A percentile compares a stretch with the other conserved stretches of the same genome.
phyloP scores from a whole-genome alignment of 139 green algal species.

The Astrephomene gubernaculifera region DNA sequence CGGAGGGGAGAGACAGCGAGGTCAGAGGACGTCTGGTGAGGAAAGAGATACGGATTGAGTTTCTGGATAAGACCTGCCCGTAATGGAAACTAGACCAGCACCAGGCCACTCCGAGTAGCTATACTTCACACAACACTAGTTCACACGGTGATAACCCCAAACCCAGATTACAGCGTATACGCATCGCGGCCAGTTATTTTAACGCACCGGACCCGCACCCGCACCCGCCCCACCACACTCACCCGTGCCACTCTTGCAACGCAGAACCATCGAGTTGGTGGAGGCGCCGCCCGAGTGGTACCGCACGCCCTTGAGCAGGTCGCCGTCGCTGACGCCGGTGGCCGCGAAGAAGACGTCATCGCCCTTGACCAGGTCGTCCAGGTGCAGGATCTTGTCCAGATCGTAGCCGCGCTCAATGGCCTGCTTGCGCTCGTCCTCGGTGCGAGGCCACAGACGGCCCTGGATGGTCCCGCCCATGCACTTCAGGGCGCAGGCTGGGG shows the following conservation, averaged over 20 bases:
- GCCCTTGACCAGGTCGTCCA: conserved; percentile 40
- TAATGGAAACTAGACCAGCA: too few relatives aligned
- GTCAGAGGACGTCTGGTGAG: background rate
- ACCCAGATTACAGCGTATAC: too few relatives aligned
- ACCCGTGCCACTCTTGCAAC: conserved; percentile 75
- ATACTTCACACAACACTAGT: too few relatives aligned
- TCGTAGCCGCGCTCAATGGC: conserved; percentile 57
- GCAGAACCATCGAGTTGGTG: conserved; percentile 88
- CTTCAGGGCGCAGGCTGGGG: conserved; percentile 65
- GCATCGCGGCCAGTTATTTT: too few relatives aligned
- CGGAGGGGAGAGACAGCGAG: background rate
- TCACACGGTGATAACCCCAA: too few relatives aligned
- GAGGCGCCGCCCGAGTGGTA: conserved; percentile 75
- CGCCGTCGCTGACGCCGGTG: conserved; percentile 84
- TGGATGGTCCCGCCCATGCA: conserved; percentile 84
- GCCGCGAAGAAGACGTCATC: conserved; percentile 87
- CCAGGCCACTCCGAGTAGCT: too few relatives aligned
- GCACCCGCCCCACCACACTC: background rate
- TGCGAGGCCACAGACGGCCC: conserved; percentile 75
- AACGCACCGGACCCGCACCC: background rate
- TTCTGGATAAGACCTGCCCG: too few relatives aligned
- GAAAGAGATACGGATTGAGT: too few relatives aligned
- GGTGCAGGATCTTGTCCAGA: conserved; percentile 60
- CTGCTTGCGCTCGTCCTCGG: conserved; percentile 70
- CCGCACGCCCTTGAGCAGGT: conserved; percentile 81